Base-by-base conservation (phyloP, 805 yeast species). In the Wickerhamomyces sydowiorum region DNA sequence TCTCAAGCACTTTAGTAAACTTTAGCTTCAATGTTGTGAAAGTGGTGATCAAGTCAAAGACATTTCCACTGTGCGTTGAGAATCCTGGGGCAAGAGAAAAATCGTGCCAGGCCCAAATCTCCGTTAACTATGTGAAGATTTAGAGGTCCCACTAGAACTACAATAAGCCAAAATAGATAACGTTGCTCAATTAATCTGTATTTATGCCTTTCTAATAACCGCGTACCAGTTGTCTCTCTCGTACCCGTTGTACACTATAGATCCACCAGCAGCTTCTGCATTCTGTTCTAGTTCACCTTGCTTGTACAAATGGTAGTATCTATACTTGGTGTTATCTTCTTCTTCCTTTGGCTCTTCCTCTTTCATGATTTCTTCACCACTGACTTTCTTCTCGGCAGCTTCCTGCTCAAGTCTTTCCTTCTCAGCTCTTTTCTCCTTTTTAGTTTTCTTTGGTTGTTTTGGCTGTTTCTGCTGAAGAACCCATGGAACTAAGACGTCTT, bases 401-500 rank as follows among this genome's bases (percentile, higher is more conserved):
- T 51, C 48, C 57, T 54, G 45, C 49, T 44, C 52, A 66, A 65
- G 36, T 49, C 49, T 27, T 56, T 53, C 43, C 50, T 46, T 31
- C 52, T 56, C 34, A 54, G 55, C 41, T 56, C 35, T 32, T 32
- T 32, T 19, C 15, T 32, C 35, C 21, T 30, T 30, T 10, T 30
- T 30, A 14, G 33, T 30, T 14, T 18, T 30, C 22, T 30, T 30
- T 9, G 17, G 21, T 17, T 20, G 47, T 51, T 70, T 72, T 30
- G 64, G 62, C 36, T 65, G 62, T 46, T 70, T 73, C 42, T 70
- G 69, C 48, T 79, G 79, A 24, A 82, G 65, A 2, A 90, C 96
- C 99, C 99, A 93, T 0, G 99, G 99, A 17, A 93, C 96, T 53
- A 93, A 64, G 1, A 91, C 86, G 58, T 93, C 99, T 59, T 87